phyloP scores from a whole-genome alignment of 2,329 filamentous ascomycete species.

The Fusarium multiceps region DNA sequence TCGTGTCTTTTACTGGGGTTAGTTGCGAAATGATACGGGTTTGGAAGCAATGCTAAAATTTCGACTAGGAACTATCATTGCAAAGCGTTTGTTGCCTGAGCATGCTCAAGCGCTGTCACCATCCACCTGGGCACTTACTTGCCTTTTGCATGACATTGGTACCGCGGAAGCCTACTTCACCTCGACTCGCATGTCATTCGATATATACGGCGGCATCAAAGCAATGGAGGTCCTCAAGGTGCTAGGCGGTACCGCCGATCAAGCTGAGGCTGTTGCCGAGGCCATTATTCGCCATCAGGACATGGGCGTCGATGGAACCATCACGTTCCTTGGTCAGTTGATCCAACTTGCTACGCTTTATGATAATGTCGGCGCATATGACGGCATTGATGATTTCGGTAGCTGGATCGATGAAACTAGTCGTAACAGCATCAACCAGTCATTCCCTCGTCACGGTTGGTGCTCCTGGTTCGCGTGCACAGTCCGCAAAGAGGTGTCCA shows the following conservation, averaged over 20 bases:
- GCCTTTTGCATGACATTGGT: constrained; percentile 73
- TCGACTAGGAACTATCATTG: constrained; percentile 54
- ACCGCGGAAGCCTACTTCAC: constrained; percentile 6
- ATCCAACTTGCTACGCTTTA: constrained; percentile 49
- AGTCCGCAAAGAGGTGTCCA: constrained; percentile 67
- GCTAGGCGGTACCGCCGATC: not conserved
- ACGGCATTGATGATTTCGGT: constrained; percentile 55
- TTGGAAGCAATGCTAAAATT: not conserved
- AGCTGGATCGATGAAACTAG: constrained; percentile 62
- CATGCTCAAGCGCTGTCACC: constrained; percentile 52
- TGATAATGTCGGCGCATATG: constrained; percentile 72
- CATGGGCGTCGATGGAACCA: constrained; percentile 6
- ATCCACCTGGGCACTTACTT: constrained; percentile 67
- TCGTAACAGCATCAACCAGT: constrained; percentile 53
- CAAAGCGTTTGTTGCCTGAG: constrained; percentile 57
- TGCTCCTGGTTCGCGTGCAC: constrained; percentile 71
- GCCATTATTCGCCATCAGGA: constrained; percentile 16
- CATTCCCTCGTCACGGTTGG: constrained; percentile 71
- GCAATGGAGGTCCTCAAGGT: constrained; percentile 6
- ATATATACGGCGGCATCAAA: constrained; percentile 11
- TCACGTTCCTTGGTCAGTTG: constrained; percentile 9
- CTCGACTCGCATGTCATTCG: constrained; percentile 12
- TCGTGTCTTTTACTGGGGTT: constrained; percentile 72
- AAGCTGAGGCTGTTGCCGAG: constrained; percentile 12
- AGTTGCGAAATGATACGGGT: not conserved